phyloP scores from a whole-genome alignment of 2,329 filamentous ascomycete species.

The Lasiodiplodia gonubiensis region DNA sequence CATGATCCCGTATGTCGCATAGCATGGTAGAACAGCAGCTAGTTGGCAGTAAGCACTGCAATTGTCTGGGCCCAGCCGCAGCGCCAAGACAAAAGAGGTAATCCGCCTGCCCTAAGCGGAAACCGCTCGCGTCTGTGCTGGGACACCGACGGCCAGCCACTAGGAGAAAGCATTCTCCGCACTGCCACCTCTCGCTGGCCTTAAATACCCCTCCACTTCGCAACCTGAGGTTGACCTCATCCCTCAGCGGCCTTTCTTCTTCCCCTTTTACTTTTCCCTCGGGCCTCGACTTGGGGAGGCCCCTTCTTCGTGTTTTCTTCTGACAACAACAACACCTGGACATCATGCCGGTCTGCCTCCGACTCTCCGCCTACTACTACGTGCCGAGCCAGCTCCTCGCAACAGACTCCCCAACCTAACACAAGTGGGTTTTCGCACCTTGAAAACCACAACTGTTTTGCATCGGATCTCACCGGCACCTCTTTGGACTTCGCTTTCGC shows the following conservation, averaged over 20 bases:
- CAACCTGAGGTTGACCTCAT: background rate
- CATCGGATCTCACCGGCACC: conserved; percentile 11
- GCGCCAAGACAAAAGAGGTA: conserved; percentile 1
- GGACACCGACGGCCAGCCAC: background rate
- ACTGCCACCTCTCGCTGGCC: background rate
- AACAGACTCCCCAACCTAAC: conserved; percentile 8
- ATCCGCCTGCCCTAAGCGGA: conserved; percentile 1
- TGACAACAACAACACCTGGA: background rate
- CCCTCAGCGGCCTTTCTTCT: background rate
- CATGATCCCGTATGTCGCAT: too few species aligned
- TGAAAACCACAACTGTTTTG: background rate
- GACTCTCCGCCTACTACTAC: background rate
- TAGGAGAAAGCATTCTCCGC: conserved; percentile 12
- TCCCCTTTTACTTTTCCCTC: background rate
- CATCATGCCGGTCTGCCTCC: background rate
- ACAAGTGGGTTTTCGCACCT: background rate
- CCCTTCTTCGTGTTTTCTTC: conserved; percentile 15
- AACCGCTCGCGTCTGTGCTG: background rate
- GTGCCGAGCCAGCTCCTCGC: background rate
- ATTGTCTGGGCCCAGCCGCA: background rate
- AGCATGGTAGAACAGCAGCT: too few species aligned
- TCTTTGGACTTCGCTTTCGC: conserved; percentile 12
- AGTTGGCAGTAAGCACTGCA: background rate
- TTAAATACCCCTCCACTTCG: background rate
- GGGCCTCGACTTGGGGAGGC: conserved; percentile 18